Evolutionary conservation across 345 rosid genomes (phyloP).

Genomic region (Eucalyptus virginea): DNA sequence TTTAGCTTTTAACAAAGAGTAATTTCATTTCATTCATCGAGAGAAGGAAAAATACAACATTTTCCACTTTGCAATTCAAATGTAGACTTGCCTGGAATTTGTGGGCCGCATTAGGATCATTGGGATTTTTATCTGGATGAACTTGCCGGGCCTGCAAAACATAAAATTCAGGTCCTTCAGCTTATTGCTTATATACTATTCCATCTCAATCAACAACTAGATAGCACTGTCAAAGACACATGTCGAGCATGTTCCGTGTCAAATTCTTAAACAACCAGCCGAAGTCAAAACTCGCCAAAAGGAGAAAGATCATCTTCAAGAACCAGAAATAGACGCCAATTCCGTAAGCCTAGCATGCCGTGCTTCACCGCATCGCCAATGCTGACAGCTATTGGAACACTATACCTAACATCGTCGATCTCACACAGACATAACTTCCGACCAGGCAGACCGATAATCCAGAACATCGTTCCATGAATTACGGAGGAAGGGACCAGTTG

Average conservation of each 20-base stretch:
- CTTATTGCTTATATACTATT: background rate
- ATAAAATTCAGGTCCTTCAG: background rate
- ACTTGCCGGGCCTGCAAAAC: conserved; percentile 86
- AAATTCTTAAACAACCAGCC: background rate
- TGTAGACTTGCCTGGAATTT: conserved; percentile 70
- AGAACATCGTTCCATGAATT: background rate
- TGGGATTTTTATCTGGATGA: conserved; percentile 93
- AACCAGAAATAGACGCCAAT: background rate
- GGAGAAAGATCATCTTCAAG: background rate
- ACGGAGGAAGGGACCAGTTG: background rate
- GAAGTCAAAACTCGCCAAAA: background rate
- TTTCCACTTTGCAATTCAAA: background rate
- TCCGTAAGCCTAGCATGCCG: background rate
- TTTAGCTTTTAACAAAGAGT: background rate
- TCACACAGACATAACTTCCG: background rate
- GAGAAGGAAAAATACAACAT: background rate
- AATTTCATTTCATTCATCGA: background rate
- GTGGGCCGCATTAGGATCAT: conserved; percentile 84
- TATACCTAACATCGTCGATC: background rate
- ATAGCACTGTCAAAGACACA: background rate
- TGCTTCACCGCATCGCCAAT: background rate
- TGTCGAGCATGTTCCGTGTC: background rate
- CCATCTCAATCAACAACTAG: background rate
- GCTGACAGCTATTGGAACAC: background rate
- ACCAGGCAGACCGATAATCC: background rate